Percentiles rank a stretch among this genome's conserved stretches.
phyloP scores from a whole-genome alignment of 495 filamentous ascomycete species.

The Chlorociboria aeruginascens region DNA sequence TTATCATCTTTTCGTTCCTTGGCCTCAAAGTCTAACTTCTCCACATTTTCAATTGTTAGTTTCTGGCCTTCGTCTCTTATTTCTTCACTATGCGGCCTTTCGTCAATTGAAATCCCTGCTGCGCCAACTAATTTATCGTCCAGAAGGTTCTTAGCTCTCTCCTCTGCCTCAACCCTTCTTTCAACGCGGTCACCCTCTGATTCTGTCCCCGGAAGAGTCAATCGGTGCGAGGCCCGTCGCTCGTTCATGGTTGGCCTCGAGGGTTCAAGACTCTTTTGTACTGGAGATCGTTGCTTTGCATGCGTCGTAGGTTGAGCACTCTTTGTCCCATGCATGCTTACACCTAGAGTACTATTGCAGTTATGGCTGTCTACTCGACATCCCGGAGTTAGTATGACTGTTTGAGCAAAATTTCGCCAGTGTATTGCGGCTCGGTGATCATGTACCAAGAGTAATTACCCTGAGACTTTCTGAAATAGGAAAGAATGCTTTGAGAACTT shows the following conservation, averaged over 20 bases:
- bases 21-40: conserved; percentile 9
- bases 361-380: too few species aligned
- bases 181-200: conserved; percentile 21
- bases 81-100: background rate
- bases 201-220: conserved; percentile 13
- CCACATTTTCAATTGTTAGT: conserved; percentile 18
- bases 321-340: too few species aligned
- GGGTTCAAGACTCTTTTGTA: background rate
- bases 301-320: too few species aligned
- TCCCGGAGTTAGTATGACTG: background rate
- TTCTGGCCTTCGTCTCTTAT: background rate
- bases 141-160: conserved; percentile 31
- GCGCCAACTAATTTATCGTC: conserved; percentile 34
- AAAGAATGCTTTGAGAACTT: background rate
- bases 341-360: too few species aligned
- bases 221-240: conserved; percentile 6
- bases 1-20: background rate
- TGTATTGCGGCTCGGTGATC: background rate
- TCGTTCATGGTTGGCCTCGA: conserved; percentile 3
- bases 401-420: too few species aligned
- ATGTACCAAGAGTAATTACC: background rate
- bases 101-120: conserved; percentile 10
- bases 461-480: conserved; percentile 1
- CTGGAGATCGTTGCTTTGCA: too few species aligned
- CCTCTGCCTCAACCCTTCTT: conserved; percentile 27